phyloP scores from a whole-genome alignment of 2,329 filamentous ascomycete genomes.

The Sporothrix pseudoabietina region DNA sequence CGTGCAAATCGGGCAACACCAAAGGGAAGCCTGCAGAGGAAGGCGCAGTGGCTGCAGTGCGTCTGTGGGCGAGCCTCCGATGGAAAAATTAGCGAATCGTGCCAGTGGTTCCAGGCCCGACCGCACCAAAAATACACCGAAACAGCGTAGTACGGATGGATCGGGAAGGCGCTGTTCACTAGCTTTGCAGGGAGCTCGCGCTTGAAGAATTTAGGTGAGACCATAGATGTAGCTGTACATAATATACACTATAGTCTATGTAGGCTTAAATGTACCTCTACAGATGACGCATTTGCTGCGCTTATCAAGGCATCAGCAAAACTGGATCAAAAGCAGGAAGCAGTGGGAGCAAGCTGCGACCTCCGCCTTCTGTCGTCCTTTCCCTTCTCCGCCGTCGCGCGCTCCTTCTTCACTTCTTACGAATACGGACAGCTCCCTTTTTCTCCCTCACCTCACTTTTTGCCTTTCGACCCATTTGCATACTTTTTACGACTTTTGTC shows the following conservation, averaged over 20 bases:
- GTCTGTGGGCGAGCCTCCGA: background rate
- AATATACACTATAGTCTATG: no score
- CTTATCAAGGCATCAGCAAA: conserved; percentile 28
- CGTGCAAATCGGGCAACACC: background rate
- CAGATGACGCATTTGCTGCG: conserved; percentile 23
- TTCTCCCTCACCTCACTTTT: background rate
- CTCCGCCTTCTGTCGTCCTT: conserved; percentile 19
- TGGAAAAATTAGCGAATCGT: background rate
- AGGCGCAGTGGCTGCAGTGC: conserved; percentile 14
- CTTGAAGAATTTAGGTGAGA: conserved; percentile 11
- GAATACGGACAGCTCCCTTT: conserved; percentile 5
- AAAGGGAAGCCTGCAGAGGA: background rate
- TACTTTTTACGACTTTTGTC: background rate
- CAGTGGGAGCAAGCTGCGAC: background rate
- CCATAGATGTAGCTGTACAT: background rate
- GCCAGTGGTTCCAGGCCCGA: background rate
- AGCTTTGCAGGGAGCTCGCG: conserved; percentile 13
- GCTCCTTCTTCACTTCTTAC: conserved; percentile 10
- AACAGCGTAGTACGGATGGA: conserved; percentile 27
- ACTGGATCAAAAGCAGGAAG: conserved; percentile 25
- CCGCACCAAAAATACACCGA: background rate
- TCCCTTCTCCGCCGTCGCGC: conserved; percentile 20
- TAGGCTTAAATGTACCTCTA: background rate
- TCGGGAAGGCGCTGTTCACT: conserved; percentile 29
- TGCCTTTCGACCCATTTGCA: background rate